A percentile compares a stretch with the other conserved stretches of the same genome.
These are phyloP conservation scores for Neofusicoccum laricinum DNA, from an alignment of 2,329 filamentous ascomycete species.

Conservation along the genomic window DNA sequence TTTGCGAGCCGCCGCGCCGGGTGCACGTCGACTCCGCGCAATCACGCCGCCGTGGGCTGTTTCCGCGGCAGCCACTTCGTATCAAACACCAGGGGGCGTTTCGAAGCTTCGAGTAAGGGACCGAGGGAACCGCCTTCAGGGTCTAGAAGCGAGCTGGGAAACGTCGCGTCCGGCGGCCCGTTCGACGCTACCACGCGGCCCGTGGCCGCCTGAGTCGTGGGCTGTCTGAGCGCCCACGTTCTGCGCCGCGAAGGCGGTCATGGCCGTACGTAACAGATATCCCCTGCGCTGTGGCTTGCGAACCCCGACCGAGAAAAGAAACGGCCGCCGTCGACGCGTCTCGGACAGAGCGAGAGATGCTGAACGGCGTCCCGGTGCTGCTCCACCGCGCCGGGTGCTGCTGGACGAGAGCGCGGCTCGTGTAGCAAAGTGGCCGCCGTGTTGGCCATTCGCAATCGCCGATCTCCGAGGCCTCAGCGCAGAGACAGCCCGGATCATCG, in stretches of 20 bases:
- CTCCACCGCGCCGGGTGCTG: background rate
- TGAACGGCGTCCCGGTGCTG: background rate
- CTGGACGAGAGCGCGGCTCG: background rate
- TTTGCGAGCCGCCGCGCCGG: background rate
- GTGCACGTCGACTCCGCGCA: background rate
- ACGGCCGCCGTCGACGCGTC: background rate
- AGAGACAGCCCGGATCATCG: background rate
- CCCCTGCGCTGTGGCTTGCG: background rate
- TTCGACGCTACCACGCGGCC: slow-evolving; percentile 6
- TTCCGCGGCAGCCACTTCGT: background rate
- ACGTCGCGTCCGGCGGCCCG: background rate
- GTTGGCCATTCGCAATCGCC: background rate
- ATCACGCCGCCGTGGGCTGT: slow-evolving; percentile 8
- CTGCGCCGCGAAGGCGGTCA: background rate
- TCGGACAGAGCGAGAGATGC: background rate
- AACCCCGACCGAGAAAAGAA: background rate
- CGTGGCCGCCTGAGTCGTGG: slow-evolving; percentile 3
- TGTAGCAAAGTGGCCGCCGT: background rate
- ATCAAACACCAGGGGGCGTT: background rate
- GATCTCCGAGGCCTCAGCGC: background rate
- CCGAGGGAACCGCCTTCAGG: background rate
- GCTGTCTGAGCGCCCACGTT: background rate
- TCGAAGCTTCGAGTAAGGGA: slow-evolving; percentile 3
- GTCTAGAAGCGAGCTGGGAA: slow-evolving; percentile 1
- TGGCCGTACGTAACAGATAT: background rate